Conservation (phyloP, 139 green algal genomes). For the Closterium sp. region DNA sequence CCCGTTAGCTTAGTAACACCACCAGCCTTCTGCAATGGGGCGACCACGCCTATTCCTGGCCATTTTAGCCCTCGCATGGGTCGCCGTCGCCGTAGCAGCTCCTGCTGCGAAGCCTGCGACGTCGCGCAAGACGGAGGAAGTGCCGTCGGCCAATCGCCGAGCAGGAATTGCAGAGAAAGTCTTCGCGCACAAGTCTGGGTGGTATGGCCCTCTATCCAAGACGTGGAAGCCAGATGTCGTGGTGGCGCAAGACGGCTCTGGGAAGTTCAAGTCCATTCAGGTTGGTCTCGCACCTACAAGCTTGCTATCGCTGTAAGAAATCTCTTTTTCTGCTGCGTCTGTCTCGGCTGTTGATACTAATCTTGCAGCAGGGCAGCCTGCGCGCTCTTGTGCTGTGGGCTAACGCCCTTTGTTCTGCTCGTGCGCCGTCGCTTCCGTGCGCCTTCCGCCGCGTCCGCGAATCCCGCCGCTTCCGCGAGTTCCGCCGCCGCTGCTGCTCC, state of each 20-base stretch:
- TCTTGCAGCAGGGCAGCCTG: too few relatives aligned
- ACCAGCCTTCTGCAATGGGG: not conserved
- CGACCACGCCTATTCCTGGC: not conserved
- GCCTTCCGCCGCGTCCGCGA: too few relatives aligned
- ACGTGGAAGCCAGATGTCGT: slow-evolving; percentile 12
- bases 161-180: not conserved
- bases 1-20: too few relatives aligned
- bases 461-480: too few relatives aligned
- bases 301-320: too few relatives aligned
- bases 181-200: not conserved
- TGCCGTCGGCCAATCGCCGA: not conserved
- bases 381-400: too few relatives aligned
- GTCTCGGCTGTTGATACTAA: too few relatives aligned
- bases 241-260: slow-evolving; percentile 19
- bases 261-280: slow-evolving; percentile 24
- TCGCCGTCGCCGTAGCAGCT: not conserved
- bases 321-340: too few relatives aligned
- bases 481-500: too few relatives aligned
- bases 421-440: too few relatives aligned
- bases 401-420: not conserved
- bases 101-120: not conserved
- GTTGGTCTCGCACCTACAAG: not conserved
- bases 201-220: not conserved
- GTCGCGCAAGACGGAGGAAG: not conserved
- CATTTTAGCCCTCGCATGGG: not conserved